Conservation (phyloP, 441 rosid genomes). For the Pelargonium myrrhifolium region DNA sequence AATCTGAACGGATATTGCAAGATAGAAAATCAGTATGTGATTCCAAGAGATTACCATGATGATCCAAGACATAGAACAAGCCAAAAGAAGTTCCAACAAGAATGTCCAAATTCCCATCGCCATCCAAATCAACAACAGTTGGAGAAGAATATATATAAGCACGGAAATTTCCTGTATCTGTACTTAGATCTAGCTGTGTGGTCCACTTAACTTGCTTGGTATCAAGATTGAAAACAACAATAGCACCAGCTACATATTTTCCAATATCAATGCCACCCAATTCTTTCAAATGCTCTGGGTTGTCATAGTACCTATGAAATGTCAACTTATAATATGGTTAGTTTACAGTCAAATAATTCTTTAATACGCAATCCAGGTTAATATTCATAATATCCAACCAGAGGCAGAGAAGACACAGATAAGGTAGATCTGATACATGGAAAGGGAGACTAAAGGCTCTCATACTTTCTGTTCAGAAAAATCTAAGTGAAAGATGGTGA, state of each 20-base stretch:
- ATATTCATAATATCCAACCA: too few species aligned
- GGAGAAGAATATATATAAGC: conserved; percentile 95
- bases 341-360: neutral
- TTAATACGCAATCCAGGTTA: neutral
- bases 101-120: conserved; percentile 96
- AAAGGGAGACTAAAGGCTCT: too few species aligned
- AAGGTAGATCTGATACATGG: too few species aligned
- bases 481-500: too few species aligned
- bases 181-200: conserved; percentile 75
- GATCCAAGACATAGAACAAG: conserved; percentile 91
- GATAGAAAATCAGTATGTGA: conserved; percentile 1
- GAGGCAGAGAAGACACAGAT: too few species aligned
- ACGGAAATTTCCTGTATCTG: conserved; percentile 55
- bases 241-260: conserved; percentile 79
- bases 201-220: conserved; percentile 97
- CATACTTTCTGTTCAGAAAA: too few species aligned
- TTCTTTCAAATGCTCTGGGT: conserved; percentile 78
- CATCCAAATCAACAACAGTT: conserved; percentile 94
- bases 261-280: conserved; percentile 79
- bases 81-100: conserved; percentile 98
- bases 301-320: conserved; percentile 73
- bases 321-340: conserved; percentile 18
- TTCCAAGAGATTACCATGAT: conserved; percentile 54
- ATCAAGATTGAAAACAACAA: conserved; percentile 89
- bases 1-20: neutral